Base-by-base conservation (phyloP, 441 rosid species). In the Breynia disticha region DNA sequence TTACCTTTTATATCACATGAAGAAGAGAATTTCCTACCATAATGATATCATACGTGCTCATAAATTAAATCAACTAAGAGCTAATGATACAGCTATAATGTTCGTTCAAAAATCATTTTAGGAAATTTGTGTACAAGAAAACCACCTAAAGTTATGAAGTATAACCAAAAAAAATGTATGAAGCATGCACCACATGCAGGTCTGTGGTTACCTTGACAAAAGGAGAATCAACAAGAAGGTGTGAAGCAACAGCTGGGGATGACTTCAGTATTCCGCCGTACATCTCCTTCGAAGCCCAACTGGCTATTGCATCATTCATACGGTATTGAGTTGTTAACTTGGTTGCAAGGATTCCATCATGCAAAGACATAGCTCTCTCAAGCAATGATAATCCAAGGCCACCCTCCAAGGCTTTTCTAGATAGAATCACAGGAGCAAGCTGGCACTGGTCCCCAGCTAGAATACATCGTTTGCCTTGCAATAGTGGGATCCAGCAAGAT, bases 261-360 rank as follows among this genome's bases (percentile, higher is more conserved):
- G 95, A 88, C 73, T 78, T 76, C 66, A 93, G 55, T 62, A 67
- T 70, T 67, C 97, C 95, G 57, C 79, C 80, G 71, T 88, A 93
- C 98, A 93, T 86, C 76, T 93, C 98, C 77, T 86, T 93, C 44
- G 98, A 86, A 67, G 97, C 95, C 98, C 98, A 91, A 61, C 95
- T 75, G 22, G 98, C 83, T 28, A 89, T 89, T 35, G 91, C 86
- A 75, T 93, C 88, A 46, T 89, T 86, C 97, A 88, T 93, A 63
- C 99, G 86, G 60, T 88, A 89, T 63, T 93, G 97, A 50, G 72
- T 83, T 11, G 80, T 86, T 77, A 88, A 67, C 63, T 70, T 78
- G 48, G 88, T 76, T 20, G 79, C 72, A 67, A 84, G 87, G 60
- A 77, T 50, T 54, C 95, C 95, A 38, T 80, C 78, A 57, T 88